Conservation (phyloP, 1,284 basidiomycete species). For the Coniferiporia sulphurascens region DNA sequence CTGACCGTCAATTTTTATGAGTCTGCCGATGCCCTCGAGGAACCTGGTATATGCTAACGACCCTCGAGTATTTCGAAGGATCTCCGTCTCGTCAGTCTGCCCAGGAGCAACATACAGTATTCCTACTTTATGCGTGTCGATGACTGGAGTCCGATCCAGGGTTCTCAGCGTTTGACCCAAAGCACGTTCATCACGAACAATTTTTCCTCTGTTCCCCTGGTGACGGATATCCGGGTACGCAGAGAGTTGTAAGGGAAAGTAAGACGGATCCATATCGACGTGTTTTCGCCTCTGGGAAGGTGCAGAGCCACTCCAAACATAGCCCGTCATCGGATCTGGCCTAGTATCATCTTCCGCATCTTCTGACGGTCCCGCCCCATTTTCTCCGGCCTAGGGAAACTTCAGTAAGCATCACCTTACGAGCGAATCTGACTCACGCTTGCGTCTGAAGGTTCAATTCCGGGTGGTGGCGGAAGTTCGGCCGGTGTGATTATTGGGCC, state of each 20-base stretch:
- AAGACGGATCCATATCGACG: constrained; percentile 82
- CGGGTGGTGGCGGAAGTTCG: constrained; percentile 20
- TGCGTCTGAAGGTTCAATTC: background rate
- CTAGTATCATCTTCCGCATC: constrained; percentile 27
- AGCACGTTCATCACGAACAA: constrained; percentile 52
- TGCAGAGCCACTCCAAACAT: constrained; percentile 80
- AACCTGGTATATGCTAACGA: constrained; percentile 95
- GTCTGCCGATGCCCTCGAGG: constrained; percentile 81
- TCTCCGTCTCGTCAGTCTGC: constrained; percentile 82
- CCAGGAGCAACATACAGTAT: constrained; percentile 95
- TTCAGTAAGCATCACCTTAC: background rate
- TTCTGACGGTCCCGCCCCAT: constrained; percentile 10
- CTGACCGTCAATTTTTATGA: constrained; percentile 90
- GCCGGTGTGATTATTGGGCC: constrained; percentile 27
- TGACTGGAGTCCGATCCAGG: constrained; percentile 88
- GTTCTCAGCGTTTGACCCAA: constrained; percentile 58
- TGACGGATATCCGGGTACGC: constrained; percentile 57
- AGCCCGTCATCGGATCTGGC: constrained; percentile 70
- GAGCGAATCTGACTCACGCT: constrained; percentile 3
- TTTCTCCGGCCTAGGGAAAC: background rate
- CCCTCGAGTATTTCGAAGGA: constrained; percentile 87
- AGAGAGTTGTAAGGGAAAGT: constrained; percentile 84
- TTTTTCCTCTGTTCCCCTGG: constrained; percentile 32
- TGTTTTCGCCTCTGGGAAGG: constrained; percentile 85
- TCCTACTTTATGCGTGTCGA: constrained; percentile 97